Base-by-base conservation (phyloP, 1,139 yeast genomes). In the Yamadazyma sp. region DNA sequence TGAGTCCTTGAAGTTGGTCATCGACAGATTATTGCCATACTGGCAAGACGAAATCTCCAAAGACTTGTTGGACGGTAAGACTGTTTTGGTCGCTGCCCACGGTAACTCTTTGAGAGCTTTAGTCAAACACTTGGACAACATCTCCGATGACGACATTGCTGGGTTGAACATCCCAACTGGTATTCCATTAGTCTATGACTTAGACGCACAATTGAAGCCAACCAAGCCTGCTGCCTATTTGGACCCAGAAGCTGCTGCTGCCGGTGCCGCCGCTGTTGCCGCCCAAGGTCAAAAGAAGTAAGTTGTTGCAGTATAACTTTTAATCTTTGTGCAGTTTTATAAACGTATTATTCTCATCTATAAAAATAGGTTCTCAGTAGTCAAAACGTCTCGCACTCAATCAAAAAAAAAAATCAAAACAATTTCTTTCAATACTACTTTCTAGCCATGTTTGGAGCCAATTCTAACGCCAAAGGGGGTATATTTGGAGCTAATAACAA, bases 231-330 rank as follows among this genome's bases (percentile, higher is more conserved):
- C 95, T 56, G 87, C 89, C 79, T 91, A 91, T 83, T 84, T 91
- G 74, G 98, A 91, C 75, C 98, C 98, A 59, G 97, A 88, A 76
- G 98, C 97, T 62, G 98, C 98, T 63, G 96, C 89, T 51, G 97
- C 97, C 45, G 98, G 98, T 78, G 98, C 98, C 53, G 97, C 97
- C 61, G 97, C 97, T 46, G 98, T 91, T 56, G 98, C 98, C 58
- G 88, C 88, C 61, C 98, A 91, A 78, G 98, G 98, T 69, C 55
- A 69, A 33, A 73, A 72, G 65, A 67, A 71, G 58, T 69, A 67
- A 48, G 11, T 28, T 20, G 5, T 8, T n/a, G n/a, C n/a, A n/a
- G n/a, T n/a, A n/a, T n/a, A n/a, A n/a, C n/a, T n/a, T n/a, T n/a
- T n/a, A n/a, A n/a, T n/a, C n/a, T n/a, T n/a, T n/a, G n/a, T n/a